phyloP scores from a whole-genome alignment of 805 yeast genomes.

The Wickerhamiella occidentalis region DNA sequence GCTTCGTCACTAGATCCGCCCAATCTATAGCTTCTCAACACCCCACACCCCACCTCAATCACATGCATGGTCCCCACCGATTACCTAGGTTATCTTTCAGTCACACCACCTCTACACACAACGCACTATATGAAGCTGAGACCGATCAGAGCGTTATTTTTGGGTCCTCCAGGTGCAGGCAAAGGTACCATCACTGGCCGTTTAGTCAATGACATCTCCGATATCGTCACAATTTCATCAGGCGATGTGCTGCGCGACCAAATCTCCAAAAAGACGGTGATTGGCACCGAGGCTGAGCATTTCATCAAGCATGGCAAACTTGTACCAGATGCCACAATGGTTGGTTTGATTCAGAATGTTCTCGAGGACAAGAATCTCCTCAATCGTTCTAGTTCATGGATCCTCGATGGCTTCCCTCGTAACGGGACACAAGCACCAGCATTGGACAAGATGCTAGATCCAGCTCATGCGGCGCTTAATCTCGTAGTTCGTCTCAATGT shows the following conservation, averaged over 20 bases:
- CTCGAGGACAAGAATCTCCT: constrained; percentile 36
- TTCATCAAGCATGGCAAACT: constrained; percentile 53
- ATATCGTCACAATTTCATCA: constrained; percentile 53
- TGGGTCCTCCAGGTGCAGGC: constrained; percentile 95
- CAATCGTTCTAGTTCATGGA: constrained; percentile 41
- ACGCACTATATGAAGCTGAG: neutral
- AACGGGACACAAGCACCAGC: constrained; percentile 59
- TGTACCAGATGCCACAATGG: constrained; percentile 63
- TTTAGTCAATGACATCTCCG: constrained; percentile 42
- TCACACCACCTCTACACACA: neutral
- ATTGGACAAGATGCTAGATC: constrained; percentile 35
- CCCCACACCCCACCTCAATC: too few species aligned
- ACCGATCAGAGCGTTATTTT: constrained; percentile 36
- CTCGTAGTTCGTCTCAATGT: constrained; percentile 79
- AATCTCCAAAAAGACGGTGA: constrained; percentile 39
- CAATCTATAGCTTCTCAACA: too few species aligned
- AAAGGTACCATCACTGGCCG: constrained; percentile 79
- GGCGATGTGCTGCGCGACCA: constrained; percentile 74
- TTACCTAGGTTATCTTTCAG: too few species aligned
- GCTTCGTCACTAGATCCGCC: too few species aligned
- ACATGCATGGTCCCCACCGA: too few species aligned
- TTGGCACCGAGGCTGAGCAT: constrained; percentile 38
- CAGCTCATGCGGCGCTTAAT: constrained; percentile 39
- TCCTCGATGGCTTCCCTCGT: constrained; percentile 88
- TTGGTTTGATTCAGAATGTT: constrained; percentile 42